Evolutionary conservation across 139 green algal species (phyloP).

Genomic region (Closterium sp.): DNA sequence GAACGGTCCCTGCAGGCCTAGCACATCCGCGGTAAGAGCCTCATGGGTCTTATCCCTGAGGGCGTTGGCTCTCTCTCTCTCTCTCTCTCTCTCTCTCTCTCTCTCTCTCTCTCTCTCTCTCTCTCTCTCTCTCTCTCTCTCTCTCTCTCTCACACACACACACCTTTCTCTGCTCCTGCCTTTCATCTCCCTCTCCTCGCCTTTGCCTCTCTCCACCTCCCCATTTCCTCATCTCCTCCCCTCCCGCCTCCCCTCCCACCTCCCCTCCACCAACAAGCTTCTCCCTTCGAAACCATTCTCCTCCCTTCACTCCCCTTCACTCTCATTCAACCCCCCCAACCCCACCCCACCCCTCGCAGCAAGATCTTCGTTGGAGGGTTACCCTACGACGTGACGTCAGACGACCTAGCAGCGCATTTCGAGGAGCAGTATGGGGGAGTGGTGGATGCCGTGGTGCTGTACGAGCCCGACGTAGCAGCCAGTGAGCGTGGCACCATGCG

Average conservation of each 20-base stretch:
- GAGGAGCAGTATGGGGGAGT: conserved; percentile 34
- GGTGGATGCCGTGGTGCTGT: conserved; percentile 24
- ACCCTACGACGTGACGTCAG: conserved; percentile 21
- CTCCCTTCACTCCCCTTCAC: neutral
- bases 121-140: neutral
- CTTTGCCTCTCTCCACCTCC: too few relatives aligned
- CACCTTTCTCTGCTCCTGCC: too few relatives aligned
- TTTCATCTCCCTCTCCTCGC: too few relatives aligned
- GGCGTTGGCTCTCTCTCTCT: neutral
- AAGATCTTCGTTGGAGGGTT: conserved; percentile 40
- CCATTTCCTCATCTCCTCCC: too few relatives aligned
- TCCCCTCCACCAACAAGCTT: too few relatives aligned
- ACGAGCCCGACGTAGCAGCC: neutral
- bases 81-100: neutral
- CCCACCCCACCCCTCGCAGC: neutral
- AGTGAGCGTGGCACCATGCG: neutral
- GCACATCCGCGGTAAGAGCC: too few relatives aligned
- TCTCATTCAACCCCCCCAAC: neutral
- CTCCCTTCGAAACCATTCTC: too few relatives aligned
- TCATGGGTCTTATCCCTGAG: too few relatives aligned
- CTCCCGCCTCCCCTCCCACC: too few relatives aligned
- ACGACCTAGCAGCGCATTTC: conserved; percentile 27
- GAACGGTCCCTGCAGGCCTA: too few relatives aligned
- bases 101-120: neutral
- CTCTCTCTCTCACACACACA: neutral